These are phyloP conservation scores for Immersiporthe knoxdaviesiana DNA, from an alignment of 2,329 filamentous ascomycete genomes.

Conservation along the genomic window DNA sequence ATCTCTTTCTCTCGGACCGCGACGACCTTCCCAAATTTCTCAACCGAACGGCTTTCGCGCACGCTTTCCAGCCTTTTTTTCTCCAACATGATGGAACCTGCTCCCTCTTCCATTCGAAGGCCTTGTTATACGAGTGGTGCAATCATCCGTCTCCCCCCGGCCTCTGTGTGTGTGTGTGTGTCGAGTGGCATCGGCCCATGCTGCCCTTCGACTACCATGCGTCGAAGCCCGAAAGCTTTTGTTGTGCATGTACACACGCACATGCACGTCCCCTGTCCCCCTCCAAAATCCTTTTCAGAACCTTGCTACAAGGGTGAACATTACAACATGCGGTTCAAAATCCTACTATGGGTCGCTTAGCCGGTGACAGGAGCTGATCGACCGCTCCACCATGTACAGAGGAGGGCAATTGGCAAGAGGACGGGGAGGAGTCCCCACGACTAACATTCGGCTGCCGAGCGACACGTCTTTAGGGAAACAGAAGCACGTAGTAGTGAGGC, in stretches of 20 bases:
- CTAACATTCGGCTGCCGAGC: slow-evolving; percentile 22
- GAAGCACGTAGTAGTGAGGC: too few relatives aligned
- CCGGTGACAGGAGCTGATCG: background rate
- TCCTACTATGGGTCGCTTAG: slow-evolving; percentile 7
- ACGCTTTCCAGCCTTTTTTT: background rate
- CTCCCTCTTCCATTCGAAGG: slow-evolving; percentile 17
- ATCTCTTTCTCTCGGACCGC: slow-evolving; percentile 19
- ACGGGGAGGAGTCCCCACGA: background rate
- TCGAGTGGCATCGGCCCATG: slow-evolving; percentile 12
- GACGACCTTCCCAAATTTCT: slow-evolving; percentile 27
- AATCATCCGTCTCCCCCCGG: background rate
- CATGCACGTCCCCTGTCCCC: slow-evolving; percentile 19
- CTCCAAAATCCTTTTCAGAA: slow-evolving; percentile 13
- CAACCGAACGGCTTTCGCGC: slow-evolving; percentile 10
- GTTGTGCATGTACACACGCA: slow-evolving; percentile 9
- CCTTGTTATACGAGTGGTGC: slow-evolving; percentile 14
- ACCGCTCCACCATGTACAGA: background rate
- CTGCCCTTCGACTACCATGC: slow-evolving; percentile 2
- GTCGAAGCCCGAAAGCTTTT: slow-evolving; percentile 5
- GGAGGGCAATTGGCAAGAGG: background rate
- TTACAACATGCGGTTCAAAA: background rate
- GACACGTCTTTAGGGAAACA: background rate
- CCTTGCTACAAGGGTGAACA: background rate
- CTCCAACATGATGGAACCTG: slow-evolving; percentile 15
- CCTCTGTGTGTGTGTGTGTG: slow-evolving; percentile 10